Conservation (phyloP, 176 grass and related monocot species). For the Urochloa ruziziensis region DNA sequence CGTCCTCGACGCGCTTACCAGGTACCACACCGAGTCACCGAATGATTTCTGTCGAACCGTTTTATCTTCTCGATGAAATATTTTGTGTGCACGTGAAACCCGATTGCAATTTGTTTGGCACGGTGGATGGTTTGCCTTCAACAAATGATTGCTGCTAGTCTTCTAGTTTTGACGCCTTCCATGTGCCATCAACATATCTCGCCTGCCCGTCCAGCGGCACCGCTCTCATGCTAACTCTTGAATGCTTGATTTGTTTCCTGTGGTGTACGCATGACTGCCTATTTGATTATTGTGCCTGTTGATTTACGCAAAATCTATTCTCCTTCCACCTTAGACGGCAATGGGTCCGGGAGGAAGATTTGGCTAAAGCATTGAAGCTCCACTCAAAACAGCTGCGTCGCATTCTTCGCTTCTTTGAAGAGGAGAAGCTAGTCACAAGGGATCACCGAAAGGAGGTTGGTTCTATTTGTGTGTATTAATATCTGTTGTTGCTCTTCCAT, state of each 20-base stretch:
- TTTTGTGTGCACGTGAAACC: background rate
- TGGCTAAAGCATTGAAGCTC: constrained; percentile 88
- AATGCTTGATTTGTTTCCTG: background rate
- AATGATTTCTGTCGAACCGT: background rate
- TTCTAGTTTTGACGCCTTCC: background rate
- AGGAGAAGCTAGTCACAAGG: constrained; percentile 89
- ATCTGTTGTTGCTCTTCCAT: background rate
- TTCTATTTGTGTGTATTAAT: constrained; percentile 13
- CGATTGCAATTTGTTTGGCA: background rate
- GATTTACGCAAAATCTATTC: background rate
- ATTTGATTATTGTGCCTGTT: constrained; percentile 15
- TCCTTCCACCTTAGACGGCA: constrained; percentile 58
- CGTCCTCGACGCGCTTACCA: constrained; percentile 85
- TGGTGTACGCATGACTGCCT: background rate
- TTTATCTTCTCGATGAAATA: background rate
- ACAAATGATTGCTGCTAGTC: background rate
- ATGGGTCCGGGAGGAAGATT: constrained; percentile 95
- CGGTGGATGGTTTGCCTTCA: background rate
- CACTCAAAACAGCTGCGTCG: constrained; percentile 86
- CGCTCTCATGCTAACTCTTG: background rate
- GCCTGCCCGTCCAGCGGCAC: too few species aligned
- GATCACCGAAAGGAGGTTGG: constrained; percentile 96
- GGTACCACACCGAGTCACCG: constrained; percentile 42
- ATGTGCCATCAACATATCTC: background rate
- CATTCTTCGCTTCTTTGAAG: constrained; percentile 93